Conservation (phyloP, 306 rosid genomes). For the Malus asiatica region DNA sequence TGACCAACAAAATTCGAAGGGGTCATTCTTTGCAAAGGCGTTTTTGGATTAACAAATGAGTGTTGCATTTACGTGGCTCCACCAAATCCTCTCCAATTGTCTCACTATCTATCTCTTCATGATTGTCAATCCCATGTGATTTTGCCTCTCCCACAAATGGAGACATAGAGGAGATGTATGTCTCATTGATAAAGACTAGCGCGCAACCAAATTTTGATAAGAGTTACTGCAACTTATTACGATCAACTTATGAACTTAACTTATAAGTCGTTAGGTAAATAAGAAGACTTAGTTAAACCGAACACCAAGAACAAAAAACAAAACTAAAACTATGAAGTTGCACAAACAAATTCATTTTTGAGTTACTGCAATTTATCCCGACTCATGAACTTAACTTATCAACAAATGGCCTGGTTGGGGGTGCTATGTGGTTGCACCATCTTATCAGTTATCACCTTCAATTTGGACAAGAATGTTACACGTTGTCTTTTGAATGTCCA, state of each 20-base stretch:
- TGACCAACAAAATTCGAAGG: constrained; percentile 30
- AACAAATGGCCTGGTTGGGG: not conserved
- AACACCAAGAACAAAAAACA: no score
- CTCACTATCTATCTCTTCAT: constrained; percentile 82
- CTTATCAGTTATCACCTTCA: not conserved
- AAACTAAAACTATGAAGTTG: no score
- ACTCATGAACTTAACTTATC: not conserved
- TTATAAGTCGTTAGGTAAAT: not conserved
- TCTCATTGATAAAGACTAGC: no score
- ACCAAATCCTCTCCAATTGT: constrained; percentile 88
- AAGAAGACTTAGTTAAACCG: no score
- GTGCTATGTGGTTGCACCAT: not conserved
- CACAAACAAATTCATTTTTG: no score
- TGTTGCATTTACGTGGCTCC: constrained; percentile 86
- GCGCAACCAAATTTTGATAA: not conserved
- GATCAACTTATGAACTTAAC: not conserved
- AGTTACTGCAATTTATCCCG: not conserved
- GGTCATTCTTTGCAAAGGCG: constrained; percentile 22
- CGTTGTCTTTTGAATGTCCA: not conserved
- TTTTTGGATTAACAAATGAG: constrained; percentile 51
- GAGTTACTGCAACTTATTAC: not conserved
- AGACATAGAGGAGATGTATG: constrained; percentile 2
- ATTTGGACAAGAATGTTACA: not conserved
- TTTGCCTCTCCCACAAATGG: constrained; percentile 45
- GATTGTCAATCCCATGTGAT: constrained; percentile 90